A percentile compares a stretch with the other conserved stretches of the same genome.
These are phyloP conservation scores for Heracleum sosnowskyi DNA, from an alignment of 129 eudicot genomes.

Conservation along the genomic window DNA sequence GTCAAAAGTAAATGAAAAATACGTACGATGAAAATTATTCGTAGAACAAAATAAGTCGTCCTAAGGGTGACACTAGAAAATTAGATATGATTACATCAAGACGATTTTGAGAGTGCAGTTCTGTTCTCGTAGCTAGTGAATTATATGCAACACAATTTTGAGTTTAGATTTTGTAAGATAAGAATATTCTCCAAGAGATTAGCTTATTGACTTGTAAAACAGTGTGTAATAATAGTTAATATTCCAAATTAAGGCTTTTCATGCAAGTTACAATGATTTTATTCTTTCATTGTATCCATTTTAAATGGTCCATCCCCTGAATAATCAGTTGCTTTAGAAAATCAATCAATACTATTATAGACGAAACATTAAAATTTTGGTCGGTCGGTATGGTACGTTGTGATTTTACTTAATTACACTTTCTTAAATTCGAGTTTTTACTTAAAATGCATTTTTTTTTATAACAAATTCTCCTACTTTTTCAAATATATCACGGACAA, in stretches of 20 bases:
- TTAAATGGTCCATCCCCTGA: neutral
- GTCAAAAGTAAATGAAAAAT: neutral
- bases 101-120: neutral
- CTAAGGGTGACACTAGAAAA: neutral
- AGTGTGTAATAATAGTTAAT: neutral
- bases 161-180: neutral
- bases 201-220: neutral
- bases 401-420: no score
- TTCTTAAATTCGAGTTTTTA: no score
- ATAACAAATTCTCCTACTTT: no score
- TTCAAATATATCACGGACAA: no score
- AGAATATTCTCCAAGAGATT: neutral
- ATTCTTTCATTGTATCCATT: neutral
- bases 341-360: no score
- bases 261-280: neutral
- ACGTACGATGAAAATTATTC: neutral
- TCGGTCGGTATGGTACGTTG: no score
- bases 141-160: neutral
- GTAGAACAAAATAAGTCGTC: neutral
- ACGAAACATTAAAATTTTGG: no score
- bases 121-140: neutral
- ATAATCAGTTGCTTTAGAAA: no score
- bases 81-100: neutral
- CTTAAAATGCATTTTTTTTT: no score
- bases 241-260: constrained; percentile 2